A percentile compares a stretch with the other conserved stretches of the same genome.
These are phyloP conservation scores for Scytalidium lignicola DNA, from an alignment of 2,329 filamentous ascomycete genomes.

Conservation along the genomic window DNA sequence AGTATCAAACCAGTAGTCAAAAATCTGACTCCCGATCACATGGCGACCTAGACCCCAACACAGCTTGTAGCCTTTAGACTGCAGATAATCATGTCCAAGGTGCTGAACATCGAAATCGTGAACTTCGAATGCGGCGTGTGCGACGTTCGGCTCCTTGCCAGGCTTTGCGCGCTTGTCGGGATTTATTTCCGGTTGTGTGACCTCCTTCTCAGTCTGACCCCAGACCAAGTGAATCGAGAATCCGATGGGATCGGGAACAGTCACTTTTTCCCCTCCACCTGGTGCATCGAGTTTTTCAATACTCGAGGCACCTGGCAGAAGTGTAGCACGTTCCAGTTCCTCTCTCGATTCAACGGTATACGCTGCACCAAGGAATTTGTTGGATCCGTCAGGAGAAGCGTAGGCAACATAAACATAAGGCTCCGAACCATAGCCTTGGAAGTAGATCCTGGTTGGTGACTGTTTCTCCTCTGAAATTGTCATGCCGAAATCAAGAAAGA, in stretches of 20 bases:
- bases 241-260: slow-evolving; percentile 45
- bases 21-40: slow-evolving; percentile 63
- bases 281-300: slow-evolving; percentile 42
- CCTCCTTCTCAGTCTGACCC: slow-evolving; percentile 38
- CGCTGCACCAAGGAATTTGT: slow-evolving; percentile 50
- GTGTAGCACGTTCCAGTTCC: slow-evolving; percentile 46
- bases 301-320: slow-evolving; percentile 38
- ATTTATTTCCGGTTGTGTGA: slow-evolving; percentile 9
- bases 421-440: slow-evolving; percentile 53
- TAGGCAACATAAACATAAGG: slow-evolving; percentile 52
- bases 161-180: slow-evolving; percentile 39
- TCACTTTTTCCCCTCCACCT: slow-evolving; percentile 46
- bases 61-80: slow-evolving; percentile 40
- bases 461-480: slow-evolving; percentile 13
- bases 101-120: slow-evolving; percentile 66
- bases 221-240: slow-evolving; percentile 51
- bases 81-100: slow-evolving; percentile 51
- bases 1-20: slow-evolving; percentile 64
- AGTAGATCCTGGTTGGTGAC: slow-evolving; percentile 41
- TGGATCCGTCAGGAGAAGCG: slow-evolving; percentile 30
- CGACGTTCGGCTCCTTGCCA: slow-evolving; percentile 22
- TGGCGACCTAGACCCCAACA: slow-evolving; percentile 38
- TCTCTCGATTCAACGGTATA: slow-evolving; percentile 50
- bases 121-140: slow-evolving; percentile 51
- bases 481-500: slow-evolving; percentile 27